A percentile compares a stretch with the other conserved stretches of the same genome.
phyloP scores from a whole-genome alignment of 129 eudicot genomes.

The Apium graveolens region DNA sequence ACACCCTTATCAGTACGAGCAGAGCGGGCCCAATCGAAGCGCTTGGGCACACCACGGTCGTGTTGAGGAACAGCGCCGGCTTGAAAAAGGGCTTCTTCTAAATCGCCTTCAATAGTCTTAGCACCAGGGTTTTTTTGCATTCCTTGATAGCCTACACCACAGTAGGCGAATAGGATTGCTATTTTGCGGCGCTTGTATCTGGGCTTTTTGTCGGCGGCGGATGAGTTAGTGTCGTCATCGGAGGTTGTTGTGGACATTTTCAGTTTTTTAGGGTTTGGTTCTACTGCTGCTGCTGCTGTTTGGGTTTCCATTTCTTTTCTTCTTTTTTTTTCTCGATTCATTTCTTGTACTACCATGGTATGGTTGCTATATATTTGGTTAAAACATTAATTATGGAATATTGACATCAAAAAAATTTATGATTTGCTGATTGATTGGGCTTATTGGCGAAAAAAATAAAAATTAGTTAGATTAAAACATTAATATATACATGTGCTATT shows the following conservation, averaged over 20 bases:
- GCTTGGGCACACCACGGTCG: slow-evolving; percentile 52
- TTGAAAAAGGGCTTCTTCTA: slow-evolving; percentile 77
- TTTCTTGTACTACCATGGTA: too few relatives aligned
- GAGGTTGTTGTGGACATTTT: slow-evolving; percentile 36
- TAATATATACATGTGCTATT: too few relatives aligned
- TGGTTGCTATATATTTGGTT: too few relatives aligned
- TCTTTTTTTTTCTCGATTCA: too few relatives aligned
- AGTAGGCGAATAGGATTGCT: slow-evolving; percentile 80
- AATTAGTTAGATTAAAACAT: too few relatives aligned
- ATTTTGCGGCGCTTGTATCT: slow-evolving; percentile 70
- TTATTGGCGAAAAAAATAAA: too few relatives aligned
- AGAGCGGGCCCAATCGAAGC: slow-evolving; percentile 73
- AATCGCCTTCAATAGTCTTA: slow-evolving; percentile 90
- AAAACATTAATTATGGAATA: too few relatives aligned
- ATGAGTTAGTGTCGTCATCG: slow-evolving; percentile 3
- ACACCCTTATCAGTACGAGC: slow-evolving; percentile 97
- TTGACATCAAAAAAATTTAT: too few relatives aligned
- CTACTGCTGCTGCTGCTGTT: not conserved
- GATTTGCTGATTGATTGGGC: too few relatives aligned
- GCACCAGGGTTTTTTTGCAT: slow-evolving; percentile 97
- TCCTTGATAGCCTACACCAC: slow-evolving; percentile 93
- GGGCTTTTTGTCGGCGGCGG: slow-evolving; percentile 25
- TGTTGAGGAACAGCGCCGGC: slow-evolving; percentile 68
- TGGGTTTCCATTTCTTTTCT: not conserved
- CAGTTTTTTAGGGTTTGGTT: not conserved